Evolutionary conservation across 1,139 yeast genomes (phyloP), one percentile per base, ranked within the genome.

Genomic region (Scheffersomyces insectosa): DNA sequence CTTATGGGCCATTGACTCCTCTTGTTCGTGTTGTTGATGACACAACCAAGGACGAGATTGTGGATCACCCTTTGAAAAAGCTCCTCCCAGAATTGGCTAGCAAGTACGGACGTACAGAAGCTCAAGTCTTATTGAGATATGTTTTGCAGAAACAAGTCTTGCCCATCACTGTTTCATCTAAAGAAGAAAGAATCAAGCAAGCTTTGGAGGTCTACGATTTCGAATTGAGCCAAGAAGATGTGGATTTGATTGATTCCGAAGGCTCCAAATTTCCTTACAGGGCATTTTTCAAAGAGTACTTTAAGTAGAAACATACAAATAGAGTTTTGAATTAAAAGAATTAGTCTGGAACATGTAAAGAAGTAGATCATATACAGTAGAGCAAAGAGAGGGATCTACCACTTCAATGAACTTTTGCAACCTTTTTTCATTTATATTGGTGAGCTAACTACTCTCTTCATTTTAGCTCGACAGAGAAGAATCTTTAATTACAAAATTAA

Each of bases 131-230:
- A 44, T 70, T 88, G 47, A 74, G 88, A 57, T 88, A 90, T 85
- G 81, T 82, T 6, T 67, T 79, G 40, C 84, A 83, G 54, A 75
- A 68, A 42, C 85, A 82, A 6, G 73, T 86, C 25, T 61, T 87
- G 39, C 91, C 95, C 8, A 70, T 88, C 29, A 87, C 95, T 16
- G 86, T 95, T 2, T 79, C 88, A 23, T 73, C 84, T 5, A 81
- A 83, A 51, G 64, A 63, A 15, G 76, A 74, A 35, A 76, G 95
- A 63, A 73, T 85, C 46, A 63, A 66, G 41, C 78, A 82, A 51
- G 77, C 83, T 6, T 70, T 83, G 53, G 77, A 76, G 15, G 60
- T 78, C 5, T 80, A 75, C 54, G 76, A 74, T 29, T 85, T 88
- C 54, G 75, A 75, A 49, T 62, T 84, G 45, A 65, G 72, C 3